phyloP scores from a whole-genome alignment of 2,329 filamentous ascomycete species.

The Pochonia chlamydosporia region DNA sequence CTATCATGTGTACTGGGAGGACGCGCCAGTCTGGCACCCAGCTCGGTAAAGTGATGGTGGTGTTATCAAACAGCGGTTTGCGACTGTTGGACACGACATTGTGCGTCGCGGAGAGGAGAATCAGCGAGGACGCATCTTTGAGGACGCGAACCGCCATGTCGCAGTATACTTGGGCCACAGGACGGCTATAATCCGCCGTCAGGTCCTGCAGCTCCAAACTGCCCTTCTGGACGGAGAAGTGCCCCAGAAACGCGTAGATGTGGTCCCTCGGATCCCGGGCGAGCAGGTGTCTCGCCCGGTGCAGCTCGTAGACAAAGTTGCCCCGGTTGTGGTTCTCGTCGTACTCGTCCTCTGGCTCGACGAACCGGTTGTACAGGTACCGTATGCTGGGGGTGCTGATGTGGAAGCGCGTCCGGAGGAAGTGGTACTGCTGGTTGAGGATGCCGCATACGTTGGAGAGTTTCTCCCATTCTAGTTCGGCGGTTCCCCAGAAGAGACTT shows the following conservation, averaged over 20 bases:
- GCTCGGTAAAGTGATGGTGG: conserved; percentile 18
- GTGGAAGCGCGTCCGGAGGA: conserved; percentile 21
- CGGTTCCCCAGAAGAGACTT: conserved; percentile 28
- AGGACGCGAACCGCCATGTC: conserved; percentile 26
- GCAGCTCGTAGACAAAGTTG: conserved; percentile 29
- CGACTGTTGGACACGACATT: conserved; percentile 7
- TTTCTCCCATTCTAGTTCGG: conserved; percentile 25
- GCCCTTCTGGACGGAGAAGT: conserved; percentile 23
- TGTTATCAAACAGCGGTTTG: neutral
- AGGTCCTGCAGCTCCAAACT: conserved; percentile 17
- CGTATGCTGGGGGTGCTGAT: conserved; percentile 27
- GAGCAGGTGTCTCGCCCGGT: conserved; percentile 25
- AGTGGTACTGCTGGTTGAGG: conserved; percentile 27
- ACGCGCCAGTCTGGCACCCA: conserved; percentile 34
- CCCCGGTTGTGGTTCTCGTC: conserved; percentile 24
- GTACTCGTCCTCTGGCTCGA: conserved; percentile 22
- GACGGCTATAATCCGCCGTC: conserved; percentile 22
- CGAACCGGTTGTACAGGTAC: conserved; percentile 26
- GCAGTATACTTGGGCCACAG: conserved; percentile 25
- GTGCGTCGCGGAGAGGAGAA: conserved; percentile 24
- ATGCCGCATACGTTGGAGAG: conserved; percentile 24
- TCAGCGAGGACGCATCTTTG: conserved; percentile 20
- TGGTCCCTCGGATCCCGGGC: conserved; percentile 27
- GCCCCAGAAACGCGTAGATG: conserved; percentile 30
- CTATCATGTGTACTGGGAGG: conserved; percentile 25